Evolutionary conservation across 257 asterid genomes (phyloP).

Genomic region (Nicotiana tomentosiformis): DNA sequence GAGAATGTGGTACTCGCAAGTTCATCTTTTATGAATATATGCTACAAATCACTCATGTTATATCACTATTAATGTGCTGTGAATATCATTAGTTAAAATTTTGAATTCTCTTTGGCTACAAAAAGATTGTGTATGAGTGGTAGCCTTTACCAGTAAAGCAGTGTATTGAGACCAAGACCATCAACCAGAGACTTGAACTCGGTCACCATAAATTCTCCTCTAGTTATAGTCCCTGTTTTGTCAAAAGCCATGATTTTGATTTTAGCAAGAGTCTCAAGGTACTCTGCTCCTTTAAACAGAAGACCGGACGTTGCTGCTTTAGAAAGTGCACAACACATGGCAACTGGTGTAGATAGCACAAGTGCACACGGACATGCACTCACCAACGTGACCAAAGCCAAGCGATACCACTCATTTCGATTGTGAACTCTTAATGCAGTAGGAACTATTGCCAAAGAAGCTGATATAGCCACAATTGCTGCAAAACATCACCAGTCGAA

Average conservation of each 20-base stretch:
- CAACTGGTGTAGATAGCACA: slow-evolving; percentile 84
- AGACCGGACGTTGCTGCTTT: slow-evolving; percentile 78
- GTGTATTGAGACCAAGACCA: slow-evolving; percentile 28
- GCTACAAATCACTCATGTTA: background rate
- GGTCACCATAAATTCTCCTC: slow-evolving; percentile 66
- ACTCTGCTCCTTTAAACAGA: slow-evolving; percentile 73
- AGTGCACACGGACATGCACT: slow-evolving; percentile 93
- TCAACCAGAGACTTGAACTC: slow-evolving; percentile 53
- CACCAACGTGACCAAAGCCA: slow-evolving; percentile 75
- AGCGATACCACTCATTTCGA: slow-evolving; percentile 54
- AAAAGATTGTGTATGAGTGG: background rate
- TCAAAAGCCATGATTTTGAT: slow-evolving; percentile 79
- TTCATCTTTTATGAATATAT: background rate
- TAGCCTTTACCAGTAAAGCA: slow-evolving; percentile 57
- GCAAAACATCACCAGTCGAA: slow-evolving; percentile 21
- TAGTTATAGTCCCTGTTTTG: slow-evolving; percentile 86
- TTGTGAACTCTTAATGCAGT: slow-evolving; percentile 37
- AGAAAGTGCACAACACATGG: slow-evolving; percentile 79
- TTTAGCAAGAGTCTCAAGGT: slow-evolving; percentile 65
- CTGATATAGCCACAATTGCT: slow-evolving; percentile 54
- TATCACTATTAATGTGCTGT: background rate
- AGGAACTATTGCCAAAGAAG: slow-evolving; percentile 54
- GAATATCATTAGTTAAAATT: background rate
- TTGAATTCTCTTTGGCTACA: background rate
- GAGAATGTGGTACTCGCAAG: background rate